phyloP scores from a whole-genome alignment of 495 filamentous ascomycete genomes.

The Aspergillus leporis region DNA sequence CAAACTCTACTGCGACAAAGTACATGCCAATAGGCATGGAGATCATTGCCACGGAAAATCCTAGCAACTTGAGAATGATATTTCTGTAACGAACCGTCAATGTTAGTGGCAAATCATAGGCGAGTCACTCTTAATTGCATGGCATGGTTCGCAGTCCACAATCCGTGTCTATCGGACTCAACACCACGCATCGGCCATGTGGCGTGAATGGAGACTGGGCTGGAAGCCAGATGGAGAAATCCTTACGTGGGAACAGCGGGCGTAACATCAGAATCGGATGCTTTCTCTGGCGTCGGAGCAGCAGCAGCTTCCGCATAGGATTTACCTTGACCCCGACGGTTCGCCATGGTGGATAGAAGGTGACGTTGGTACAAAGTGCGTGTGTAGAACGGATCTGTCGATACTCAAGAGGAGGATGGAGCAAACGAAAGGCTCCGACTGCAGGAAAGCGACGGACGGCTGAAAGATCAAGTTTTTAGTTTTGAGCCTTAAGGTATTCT shows the following conservation, averaged over 20 bases:
- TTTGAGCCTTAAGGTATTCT: not conserved
- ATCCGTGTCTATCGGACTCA: slow-evolving; percentile 1
- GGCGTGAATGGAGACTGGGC: slow-evolving; percentile 13
- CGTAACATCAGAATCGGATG: slow-evolving; percentile 44
- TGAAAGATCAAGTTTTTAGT: not conserved
- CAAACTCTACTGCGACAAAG: slow-evolving; percentile 79
- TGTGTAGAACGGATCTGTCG: not conserved
- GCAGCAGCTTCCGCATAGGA: slow-evolving; percentile 35
- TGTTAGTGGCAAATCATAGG: not conserved
- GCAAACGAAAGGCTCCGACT: not conserved
- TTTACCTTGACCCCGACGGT: slow-evolving; percentile 34
- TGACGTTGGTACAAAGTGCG: not conserved
- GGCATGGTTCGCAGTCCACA: not conserved
- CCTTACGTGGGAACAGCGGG: slow-evolving; percentile 75
- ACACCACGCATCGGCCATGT: slow-evolving; percentile 8
- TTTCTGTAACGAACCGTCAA: slow-evolving; percentile 48
- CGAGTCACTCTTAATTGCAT: not conserved
- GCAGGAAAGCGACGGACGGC: not conserved
- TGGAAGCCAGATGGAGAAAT: slow-evolving; percentile 13
- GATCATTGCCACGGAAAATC: slow-evolving; percentile 91
- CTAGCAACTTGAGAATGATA: slow-evolving; percentile 86
- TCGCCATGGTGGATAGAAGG: slow-evolving; percentile 29
- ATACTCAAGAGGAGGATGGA: not conserved
- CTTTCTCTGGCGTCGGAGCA: slow-evolving; percentile 25
- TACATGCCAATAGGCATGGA: slow-evolving; percentile 81